These are phyloP conservation scores for Alternaria rosae DNA, from an alignment of 2,329 filamentous ascomycete species.

Conservation along the genomic window DNA sequence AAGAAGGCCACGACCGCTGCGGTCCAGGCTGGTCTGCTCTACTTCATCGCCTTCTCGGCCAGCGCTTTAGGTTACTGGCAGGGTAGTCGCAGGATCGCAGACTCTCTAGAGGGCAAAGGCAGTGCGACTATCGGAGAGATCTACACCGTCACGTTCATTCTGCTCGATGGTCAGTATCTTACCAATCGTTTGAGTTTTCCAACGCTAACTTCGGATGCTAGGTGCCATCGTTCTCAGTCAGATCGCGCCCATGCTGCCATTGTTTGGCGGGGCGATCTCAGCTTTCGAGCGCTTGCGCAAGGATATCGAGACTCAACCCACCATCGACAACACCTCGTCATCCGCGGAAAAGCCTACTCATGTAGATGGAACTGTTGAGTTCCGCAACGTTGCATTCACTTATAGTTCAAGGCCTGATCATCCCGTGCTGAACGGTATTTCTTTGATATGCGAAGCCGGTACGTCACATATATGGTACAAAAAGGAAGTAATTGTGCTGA, in stretches of 20 bases:
- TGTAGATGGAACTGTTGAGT: conserved; percentile 57
- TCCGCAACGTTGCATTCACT: conserved; percentile 51
- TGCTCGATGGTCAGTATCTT: conserved; percentile 56
- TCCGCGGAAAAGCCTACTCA: conserved; percentile 32
- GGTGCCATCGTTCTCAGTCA: conserved; percentile 57
- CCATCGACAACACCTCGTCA: conserved; percentile 49
- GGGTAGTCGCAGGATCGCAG: conserved; percentile 64
- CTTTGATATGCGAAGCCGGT: conserved; percentile 46
- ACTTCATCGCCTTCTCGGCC: conserved; percentile 72
- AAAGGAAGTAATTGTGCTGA: not conserved
- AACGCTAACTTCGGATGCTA: conserved; percentile 17
- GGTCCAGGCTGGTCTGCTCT: conserved; percentile 67
- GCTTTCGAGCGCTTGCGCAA: conserved; percentile 65
- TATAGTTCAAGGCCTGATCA: conserved; percentile 53
- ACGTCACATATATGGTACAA: not conserved
- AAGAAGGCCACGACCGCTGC: conserved; percentile 66
- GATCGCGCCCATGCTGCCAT: conserved; percentile 58
- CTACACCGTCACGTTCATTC: conserved; percentile 64
- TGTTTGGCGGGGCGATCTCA: conserved; percentile 59
- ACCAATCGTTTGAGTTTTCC: not conserved
- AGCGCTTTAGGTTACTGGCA: conserved; percentile 75
- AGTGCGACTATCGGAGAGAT: conserved; percentile 55
- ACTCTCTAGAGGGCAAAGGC: conserved; percentile 46
- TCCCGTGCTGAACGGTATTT: conserved; percentile 49
- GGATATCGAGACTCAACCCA: conserved; percentile 62